These are phyloP conservation scores for Carex arenaria DNA, from an alignment of 202 grass and related monocot genomes.

Conservation along the genomic window DNA sequence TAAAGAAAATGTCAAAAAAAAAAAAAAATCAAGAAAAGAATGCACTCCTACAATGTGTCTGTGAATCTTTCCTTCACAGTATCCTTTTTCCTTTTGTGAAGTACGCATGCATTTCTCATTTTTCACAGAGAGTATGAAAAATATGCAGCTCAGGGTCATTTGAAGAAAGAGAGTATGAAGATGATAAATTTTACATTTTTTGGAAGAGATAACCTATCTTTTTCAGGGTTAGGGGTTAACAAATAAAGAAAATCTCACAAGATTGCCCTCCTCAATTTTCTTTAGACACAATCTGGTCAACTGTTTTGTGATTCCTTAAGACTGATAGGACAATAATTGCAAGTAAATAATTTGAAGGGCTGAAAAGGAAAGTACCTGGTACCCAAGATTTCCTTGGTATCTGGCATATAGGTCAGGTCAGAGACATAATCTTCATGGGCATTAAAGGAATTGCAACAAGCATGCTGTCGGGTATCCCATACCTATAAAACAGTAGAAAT, in stretches of 20 bases:
- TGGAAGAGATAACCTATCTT: neutral
- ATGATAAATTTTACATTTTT: neutral
- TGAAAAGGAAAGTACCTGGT: conserved; percentile 48
- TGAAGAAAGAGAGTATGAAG: neutral
- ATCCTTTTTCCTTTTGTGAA: neutral
- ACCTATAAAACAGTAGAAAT: conserved; percentile 49
- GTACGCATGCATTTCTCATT: neutral
- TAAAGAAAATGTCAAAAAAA: neutral
- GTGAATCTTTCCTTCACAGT: neutral
- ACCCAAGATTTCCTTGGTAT: conserved; percentile 72
- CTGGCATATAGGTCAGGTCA: conserved; percentile 63
- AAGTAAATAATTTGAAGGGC: conserved; percentile 6
- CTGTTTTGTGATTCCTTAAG: neutral
- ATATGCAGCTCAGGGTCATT: neutral
- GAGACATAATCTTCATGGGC: conserved; percentile 94
- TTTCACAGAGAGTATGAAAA: neutral
- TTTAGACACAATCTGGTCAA: neutral
- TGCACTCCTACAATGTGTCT: neutral
- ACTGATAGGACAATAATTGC: neutral
- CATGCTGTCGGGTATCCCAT: conserved; percentile 71
- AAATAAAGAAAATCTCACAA: neutral
- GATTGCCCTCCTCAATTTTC: neutral
- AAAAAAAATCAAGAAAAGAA: neutral
- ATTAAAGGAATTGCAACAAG: conserved; percentile 81
- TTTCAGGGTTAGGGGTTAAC: neutral